phyloP scores from a whole-genome alignment of 768 basidiomycete genomes.

The Tylopilus sp. region DNA sequence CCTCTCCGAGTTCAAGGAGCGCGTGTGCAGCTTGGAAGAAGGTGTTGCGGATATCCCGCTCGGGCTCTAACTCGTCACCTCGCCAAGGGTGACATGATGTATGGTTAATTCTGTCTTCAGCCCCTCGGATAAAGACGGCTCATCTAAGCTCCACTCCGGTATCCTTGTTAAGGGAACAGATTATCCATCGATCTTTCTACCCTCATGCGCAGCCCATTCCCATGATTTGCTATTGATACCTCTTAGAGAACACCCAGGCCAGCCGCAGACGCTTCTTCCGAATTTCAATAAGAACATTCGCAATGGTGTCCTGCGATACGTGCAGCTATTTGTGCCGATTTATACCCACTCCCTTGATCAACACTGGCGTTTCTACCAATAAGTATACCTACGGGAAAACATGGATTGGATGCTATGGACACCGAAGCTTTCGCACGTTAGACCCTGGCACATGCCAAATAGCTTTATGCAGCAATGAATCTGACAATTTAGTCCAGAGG shows the following conservation, averaged over 20 bases:
- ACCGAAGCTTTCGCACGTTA: too few species aligned
- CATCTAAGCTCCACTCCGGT: constrained; percentile 32
- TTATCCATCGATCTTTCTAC: constrained; percentile 70
- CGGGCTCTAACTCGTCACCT: constrained; percentile 95
- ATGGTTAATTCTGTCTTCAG: constrained; percentile 32
- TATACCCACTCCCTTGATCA: neutral
- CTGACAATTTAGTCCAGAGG: too few species aligned
- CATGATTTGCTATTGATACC: constrained; percentile 65
- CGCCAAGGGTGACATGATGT: constrained; percentile 99
- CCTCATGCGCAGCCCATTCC: constrained; percentile 88
- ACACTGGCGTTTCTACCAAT: too few species aligned
- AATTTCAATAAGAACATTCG: constrained; percentile 3
- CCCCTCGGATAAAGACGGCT: neutral
- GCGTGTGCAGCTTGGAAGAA: constrained; percentile 87
- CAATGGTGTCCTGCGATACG: neutral
- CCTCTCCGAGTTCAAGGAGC: constrained; percentile 89
- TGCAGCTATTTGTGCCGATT: neutral
- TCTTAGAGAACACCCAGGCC: neutral
- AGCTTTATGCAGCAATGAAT: too few species aligned
- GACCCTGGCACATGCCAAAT: too few species aligned
- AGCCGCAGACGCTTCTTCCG: too few species aligned
- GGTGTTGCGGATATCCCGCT: constrained; percentile 93
- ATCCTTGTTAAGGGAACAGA: constrained; percentile 85
- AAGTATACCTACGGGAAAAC: too few species aligned
- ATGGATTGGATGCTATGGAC: too few species aligned